Evolutionary conservation across 768 basidiomycete genomes (phyloP), one percentile per base, ranked within the genome.

Genomic region (Botryobasidium botryosum): DNA sequence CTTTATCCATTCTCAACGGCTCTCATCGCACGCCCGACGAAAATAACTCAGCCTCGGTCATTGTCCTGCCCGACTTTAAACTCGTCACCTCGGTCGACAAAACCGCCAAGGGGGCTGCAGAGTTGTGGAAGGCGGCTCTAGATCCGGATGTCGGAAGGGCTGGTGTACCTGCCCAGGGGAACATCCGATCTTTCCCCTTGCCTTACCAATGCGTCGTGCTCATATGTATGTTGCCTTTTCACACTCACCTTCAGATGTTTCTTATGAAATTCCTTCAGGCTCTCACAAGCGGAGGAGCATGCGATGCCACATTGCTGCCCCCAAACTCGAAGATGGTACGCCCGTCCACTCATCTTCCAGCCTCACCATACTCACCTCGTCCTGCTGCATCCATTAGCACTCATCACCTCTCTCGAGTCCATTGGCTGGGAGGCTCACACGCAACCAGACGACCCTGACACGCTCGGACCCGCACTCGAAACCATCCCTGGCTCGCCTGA

Each of bases 221-320:
- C 17, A 65, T 99, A 23, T 99, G 91, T 87, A 60, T 62, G 76
- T 68, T n/a, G 15, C 35, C 35, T 25, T 12, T 27, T 26, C 27
- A 29, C 18, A 23, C 26, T 7, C 15, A 39, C 21, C 25, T 37
- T 12, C 12, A 12, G 15, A 12, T 17, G 26, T 13, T 48, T 28
- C 18, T 15, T 23, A 24, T 13, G 21, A 40, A 13, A 20, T 20
- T 18, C 24, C 8, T 26, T 15, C 55, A 91, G 87, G 91, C 59
- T 94, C 90, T 2, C 92, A 97, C 63, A 87, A 88, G 63, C 74
- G 72, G 53, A 69, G 91, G 26, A 92, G 96, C 62, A 91, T 90
- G 57, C 75, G 87, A 49, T 99, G 92, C 60, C 73, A 74, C 21
- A 78, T 96, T 36, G 76, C 82, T 7, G 87, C 88, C 1, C 82